These are phyloP conservation scores for Cicer yamashitae DNA, from an alignment of 306 rosid genomes.

Conservation along the genomic window DNA sequence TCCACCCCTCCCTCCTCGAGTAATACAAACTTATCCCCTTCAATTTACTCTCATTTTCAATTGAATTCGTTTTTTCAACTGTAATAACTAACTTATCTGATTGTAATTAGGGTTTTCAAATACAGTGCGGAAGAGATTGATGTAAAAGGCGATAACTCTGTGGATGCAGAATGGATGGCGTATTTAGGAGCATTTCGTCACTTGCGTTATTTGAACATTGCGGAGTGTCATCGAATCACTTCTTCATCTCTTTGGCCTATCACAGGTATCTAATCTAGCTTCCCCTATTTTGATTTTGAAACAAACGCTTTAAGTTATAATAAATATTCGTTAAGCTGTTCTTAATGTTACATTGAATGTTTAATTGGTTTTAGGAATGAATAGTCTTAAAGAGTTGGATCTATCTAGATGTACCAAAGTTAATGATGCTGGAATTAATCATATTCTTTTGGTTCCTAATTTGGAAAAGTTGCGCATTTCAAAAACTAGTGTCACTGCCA, in stretches of 20 bases:
- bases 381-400: constrained; percentile 68
- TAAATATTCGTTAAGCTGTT: no score
- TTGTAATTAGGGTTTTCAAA: constrained; percentile 67
- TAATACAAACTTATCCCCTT: not conserved
- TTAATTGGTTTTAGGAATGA: constrained; percentile 64
- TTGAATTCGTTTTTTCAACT: not conserved
- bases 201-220: constrained; percentile 61
- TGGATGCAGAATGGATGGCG: constrained; percentile 95
- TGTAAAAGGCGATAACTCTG: constrained; percentile 57
- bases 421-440: constrained; percentile 73
- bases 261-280: constrained; percentile 49
- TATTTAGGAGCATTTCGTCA: constrained; percentile 80
- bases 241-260: constrained; percentile 81
- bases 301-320: no score
- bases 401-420: constrained; percentile 79
- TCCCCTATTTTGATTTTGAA: not conserved
- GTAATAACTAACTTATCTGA: not conserved
- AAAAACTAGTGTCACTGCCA: constrained; percentile 66
- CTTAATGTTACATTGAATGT: not conserved
- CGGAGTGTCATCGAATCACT: constrained; percentile 70
- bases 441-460: constrained; percentile 64
- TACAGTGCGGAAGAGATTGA: constrained; percentile 71
- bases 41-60: not conserved
- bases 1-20: constrained; percentile 81
- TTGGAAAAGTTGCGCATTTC: constrained; percentile 73